Base-by-base conservation (phyloP, 352 stramenopile species). In the Globisporangium echinulatum region DNA sequence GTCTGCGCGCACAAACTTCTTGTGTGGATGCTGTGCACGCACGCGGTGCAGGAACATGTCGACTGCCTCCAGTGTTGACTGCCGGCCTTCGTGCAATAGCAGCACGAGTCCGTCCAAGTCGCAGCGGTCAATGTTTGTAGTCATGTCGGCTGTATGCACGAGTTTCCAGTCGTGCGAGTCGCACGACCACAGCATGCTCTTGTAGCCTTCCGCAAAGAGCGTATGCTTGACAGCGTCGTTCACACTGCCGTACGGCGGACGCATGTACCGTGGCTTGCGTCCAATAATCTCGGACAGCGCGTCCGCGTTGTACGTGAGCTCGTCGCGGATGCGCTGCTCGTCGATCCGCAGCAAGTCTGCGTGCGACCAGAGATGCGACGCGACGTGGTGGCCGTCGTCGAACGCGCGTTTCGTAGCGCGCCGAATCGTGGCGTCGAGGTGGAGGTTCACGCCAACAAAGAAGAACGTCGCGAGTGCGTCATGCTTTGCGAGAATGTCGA, bases 131-230 rank as follows among this genome's bases (percentile, higher is more conserved):
- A 60, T 46, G 55, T 46, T 53, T 19, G 15, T 3, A 3, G 37
- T 54, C 55, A 60, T 46, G 11, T 52, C 46, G 8, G 55, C 44
- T 39, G 44, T n/a, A 14, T 13, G 4, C 46, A 46, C 53, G 46
- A 52, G 25, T 1, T 25, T 5, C 55, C 55, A 60, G 48, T 60
- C 55, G 33, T 52, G 44, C 46, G 55, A 60, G 48, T 60, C 55
- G 15, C 55, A 60, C 39, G 46, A 54, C 55, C 55, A 60, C 17
- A 54, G 37, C 55, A 54, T 54, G 44, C 44, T 60, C 55, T 60
- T 60, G 55, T 60, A 60, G n/a, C 9, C 36, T 13, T 53, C 44
- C 6, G 14, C 33, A 5, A 47, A 48, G 44, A 60, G 38, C 14
- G 10, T 25, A 7, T 38, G 42, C 1, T 54, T n/a, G 14, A 54